phyloP scores from a whole-genome alignment of 306 rosid genomes.

The Cicer cuneatum region DNA sequence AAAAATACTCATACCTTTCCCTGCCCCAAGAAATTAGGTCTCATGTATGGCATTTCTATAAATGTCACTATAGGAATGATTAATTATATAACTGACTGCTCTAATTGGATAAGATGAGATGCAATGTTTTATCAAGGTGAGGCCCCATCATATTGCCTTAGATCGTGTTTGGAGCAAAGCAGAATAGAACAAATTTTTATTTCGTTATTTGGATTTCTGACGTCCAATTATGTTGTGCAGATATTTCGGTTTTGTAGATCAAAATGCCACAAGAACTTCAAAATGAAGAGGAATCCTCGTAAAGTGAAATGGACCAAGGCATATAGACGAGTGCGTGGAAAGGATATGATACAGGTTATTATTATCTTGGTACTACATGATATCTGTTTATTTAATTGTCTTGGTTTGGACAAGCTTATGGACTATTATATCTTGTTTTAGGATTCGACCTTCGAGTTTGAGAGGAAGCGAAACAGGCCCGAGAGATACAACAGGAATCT shows the following conservation, averaged over 20 bases:
- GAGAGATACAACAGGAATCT: constrained; percentile 86
- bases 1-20: too few relatives aligned
- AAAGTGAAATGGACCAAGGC: constrained; percentile 97
- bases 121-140: not conserved
- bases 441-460: constrained; percentile 93
- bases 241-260: constrained; percentile 89
- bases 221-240: constrained; percentile 44
- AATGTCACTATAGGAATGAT: not conserved
- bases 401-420: constrained; percentile 19
- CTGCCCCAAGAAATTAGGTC: not conserved
- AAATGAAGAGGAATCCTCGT: constrained; percentile 97
- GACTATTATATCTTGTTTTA: constrained; percentile 30
- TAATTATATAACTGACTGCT: not conserved
- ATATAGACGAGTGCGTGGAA: constrained; percentile 74
- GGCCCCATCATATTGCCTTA: not conserved
- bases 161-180: not conserved
- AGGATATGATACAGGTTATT: constrained; percentile 91
- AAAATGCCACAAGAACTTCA: constrained; percentile 94
- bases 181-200: not conserved
- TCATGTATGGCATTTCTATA: not conserved
- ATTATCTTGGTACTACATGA: not conserved
- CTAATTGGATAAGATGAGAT: constrained; percentile 10
- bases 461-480: constrained; percentile 89
- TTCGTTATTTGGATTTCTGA: constrained; percentile 20
- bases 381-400: not conserved